Base-by-base conservation (phyloP, 345 rosid genomes). In the Hibiscus trionum region DNA sequence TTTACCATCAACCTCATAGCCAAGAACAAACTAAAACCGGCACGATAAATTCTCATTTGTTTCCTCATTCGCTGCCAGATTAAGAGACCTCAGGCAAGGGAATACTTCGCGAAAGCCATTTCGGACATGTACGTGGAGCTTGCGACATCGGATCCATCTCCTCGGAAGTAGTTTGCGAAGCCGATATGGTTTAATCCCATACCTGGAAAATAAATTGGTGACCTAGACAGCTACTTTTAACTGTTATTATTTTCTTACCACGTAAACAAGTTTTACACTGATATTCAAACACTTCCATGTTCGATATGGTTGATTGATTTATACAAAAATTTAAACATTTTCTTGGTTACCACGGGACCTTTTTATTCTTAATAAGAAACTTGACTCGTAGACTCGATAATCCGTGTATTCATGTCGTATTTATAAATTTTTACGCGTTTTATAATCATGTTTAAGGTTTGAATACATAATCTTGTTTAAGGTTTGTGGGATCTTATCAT, bases 1-100 rank as follows among this genome's bases (percentile, higher is more conserved):
- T 4, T 37, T 33, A 7, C 37, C 8, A 7, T 39, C 9, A 27
- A 16, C 8, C 55, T 17, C 14, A 60, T 47, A 67, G n/a, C 27
- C 33, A 31, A 7, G 16, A 50, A 50, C 17, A 16, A 50, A 50
- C 11, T 44, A 60, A 53, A 62, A 55, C 31, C 17, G 27, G 58
- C 53, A 19, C 15, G 12, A 55, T 27, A 15, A 56, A 21, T 44
- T 17, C 21, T 55, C 72, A 4, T 50, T 12, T 59, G 58, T 76
- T 19, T 42, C 16, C 19, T 55, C 66, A 2, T 56, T n/a, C 50
- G 67, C 74, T 21, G 53, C 46, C 86, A 87, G 90, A 73, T 86
- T 65, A 83, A 93, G 86, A 91, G 95, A 83, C 87, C 98, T 77
- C 97, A 90, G 75, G 98, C 91, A 7, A 92, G 84, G 82, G 93